Base-by-base conservation (phyloP, 2,329 filamentous ascomycete species). In the Penicillium capsulatum region DNA sequence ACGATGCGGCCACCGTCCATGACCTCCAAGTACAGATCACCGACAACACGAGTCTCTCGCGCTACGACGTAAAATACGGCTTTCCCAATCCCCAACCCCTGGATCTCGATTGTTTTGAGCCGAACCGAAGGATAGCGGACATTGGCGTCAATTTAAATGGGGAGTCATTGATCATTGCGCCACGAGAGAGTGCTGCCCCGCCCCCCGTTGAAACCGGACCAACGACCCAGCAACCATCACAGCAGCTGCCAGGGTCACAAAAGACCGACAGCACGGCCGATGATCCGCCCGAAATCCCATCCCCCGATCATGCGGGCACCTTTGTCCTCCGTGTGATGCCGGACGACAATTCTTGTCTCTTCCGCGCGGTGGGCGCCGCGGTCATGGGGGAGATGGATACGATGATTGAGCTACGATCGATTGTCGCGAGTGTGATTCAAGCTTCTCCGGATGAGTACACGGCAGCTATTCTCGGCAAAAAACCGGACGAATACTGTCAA, bases 321-420 rank as follows among this genome's bases (percentile, higher is more conserved):
- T 64, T 78, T 13, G 84, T 94, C 7, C 76, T 96, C 13, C 83
- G 91, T 10, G 86, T 97, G 35, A 96, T 97, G 91, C 88, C 90
- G 3, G 91, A 96, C 59, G 91, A 97, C 65, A 96, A 96, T 65
- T 88, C 83, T 42, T 97, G 91, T 67, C 81, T 97, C 57, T 97
- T 96, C 66, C 85, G 89, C 17, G 90, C 91, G 0, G 81, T 97
- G 32, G 86, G 86, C 11, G 84, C 83, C 38, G 85, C 85, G 3
- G 75, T 94, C n/a, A 78, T 87, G 34, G 76, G 79, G 20, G 71
- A 73, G 2, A 73, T 84, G 53, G 80, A 83, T 47, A 73, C 74
- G 7, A 84, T 86, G 79, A 78, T 73, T 0, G 82, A 85, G 54
- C 73, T 96, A 13, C 81, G 90, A 39, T 81, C 77, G 10, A 74